Base-by-base conservation (phyloP, 768 basidiomycete species). In the Boletus rubroflammeus region DNA sequence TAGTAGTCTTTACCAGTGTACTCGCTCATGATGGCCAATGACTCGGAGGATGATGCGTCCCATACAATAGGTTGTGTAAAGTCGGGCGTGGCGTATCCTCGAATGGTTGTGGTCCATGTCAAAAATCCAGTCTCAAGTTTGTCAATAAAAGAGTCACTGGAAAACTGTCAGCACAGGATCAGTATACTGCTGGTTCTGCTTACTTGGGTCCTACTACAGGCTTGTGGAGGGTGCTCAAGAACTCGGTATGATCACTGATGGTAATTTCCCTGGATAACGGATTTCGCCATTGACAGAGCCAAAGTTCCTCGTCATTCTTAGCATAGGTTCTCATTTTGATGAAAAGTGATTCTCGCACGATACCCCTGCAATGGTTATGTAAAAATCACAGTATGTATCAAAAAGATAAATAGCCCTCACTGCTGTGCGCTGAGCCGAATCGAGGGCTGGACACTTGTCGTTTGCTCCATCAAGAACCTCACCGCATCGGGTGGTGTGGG, bases 321-420 rank as follows among this genome's bases (percentile, higher is more conserved):
- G 88, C 81, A 62, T 87, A 87, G 8, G 84, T 88, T 53, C 91
- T 81, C 54, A 90, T 81, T 71, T 92, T 92, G 65, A 91, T 76
- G 61, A 83, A 82, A 32, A 80, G 78, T 39, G 84, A 74, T 35
- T 90, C 64, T 64, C 85, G 88, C 17, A 84, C 78, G 25, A 90
- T 69, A 10, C 83, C 89, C 55, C 88, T 90, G 56, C 0, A 25
- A 60, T 19, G 50, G 45, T 35, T 48, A 28, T 38, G 34, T 32
- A 40, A 19, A 47, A 49, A 41, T 36, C 36, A 34, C 40, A 23
- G 1, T 11, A 32, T 21, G 8, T 26, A 45, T 32, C 26, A 25
- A 40, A 51, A 36, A 49, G 2, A 62, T 21, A 17, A 21, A 50
- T 8, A 19, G 36, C 15, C 6, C 72, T 53, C 70, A 87, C 89